Base-by-base conservation (phyloP, 2,329 filamentous ascomycete species). In the Teratosphaeria nubilosa region DNA sequence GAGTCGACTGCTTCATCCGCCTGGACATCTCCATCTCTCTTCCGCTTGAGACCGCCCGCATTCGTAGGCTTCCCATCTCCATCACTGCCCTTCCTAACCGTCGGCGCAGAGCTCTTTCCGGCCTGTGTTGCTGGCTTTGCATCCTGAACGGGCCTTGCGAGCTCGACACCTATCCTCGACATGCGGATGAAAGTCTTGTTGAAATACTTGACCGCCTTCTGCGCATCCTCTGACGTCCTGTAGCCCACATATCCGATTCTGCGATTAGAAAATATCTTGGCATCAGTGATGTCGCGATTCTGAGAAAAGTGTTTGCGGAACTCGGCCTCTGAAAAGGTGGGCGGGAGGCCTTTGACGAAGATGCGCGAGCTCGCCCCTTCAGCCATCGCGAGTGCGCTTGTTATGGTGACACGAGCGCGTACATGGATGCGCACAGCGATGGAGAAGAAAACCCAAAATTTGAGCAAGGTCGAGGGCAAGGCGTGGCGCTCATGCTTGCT, bases 211-310 rank as follows among this genome's bases (percentile, higher is more conserved):
- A 95, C 88, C 51, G 94, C 92, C 69, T 86, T 83, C 58, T 83
- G 79, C 58, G 94, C 94, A 71, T 90, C 87, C 62, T 92, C 84
- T 14, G 87, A 78, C 55, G 83, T 88, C 76, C 89, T 91, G 80
- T 92, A 97, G 62, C 94, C 94, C 60, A 99, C 85, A 80, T 96
- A 99, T 66, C 91, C 94, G 74, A 99, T 96, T 66, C 91, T 84
- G 68, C 94, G 85, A 69, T 91, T 86, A 5, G 90, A 84, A 70
- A 97, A 89, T 71, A 96, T 83, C 80, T 95, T 95, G 68, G 91
- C 84, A 76, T 99, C 94, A 56, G 92, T 97, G 70, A 96, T 84
- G 63, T 87, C 79, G 62, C 83, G 83, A 62, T 86, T 86, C 30
- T 66, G 63, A 60, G 87, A 83, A 74, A 99, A 99, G 76, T 97